phyloP scores from a whole-genome alignment of 352 stramenopile genomes.

The Phytopythium delawarense region DNA sequence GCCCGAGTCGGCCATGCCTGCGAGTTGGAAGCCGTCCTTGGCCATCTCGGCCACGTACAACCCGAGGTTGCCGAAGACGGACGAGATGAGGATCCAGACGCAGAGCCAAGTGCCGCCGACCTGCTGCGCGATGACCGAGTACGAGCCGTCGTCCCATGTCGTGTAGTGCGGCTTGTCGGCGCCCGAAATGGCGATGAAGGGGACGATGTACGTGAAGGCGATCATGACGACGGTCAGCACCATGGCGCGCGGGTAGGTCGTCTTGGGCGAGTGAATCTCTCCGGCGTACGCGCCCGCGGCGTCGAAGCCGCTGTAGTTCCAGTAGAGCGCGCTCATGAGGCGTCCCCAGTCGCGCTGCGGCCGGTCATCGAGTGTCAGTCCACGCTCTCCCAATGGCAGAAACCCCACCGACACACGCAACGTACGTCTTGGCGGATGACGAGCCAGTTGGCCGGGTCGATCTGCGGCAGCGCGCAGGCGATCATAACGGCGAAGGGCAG shows the following conservation, averaged over 20 bases:
- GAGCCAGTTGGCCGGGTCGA: conserved; percentile 59
- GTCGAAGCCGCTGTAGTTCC: conserved; percentile 96
- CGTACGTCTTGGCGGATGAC: conserved; percentile 41
- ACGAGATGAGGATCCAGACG: conserved; percentile 87
- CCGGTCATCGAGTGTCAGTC: background rate
- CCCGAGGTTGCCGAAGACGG: conserved; percentile 89
- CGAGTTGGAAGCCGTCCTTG: conserved; percentile 91
- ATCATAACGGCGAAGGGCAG: conserved; percentile 91
- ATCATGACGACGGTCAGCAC: conserved; percentile 80
- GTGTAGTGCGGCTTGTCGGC: conserved; percentile 74
- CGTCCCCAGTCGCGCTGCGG: conserved; percentile 63
- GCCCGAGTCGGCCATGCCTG: conserved; percentile 84
- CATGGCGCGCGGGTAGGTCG: conserved; percentile 88
- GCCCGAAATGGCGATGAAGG: conserved; percentile 86
- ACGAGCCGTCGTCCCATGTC: conserved; percentile 91
- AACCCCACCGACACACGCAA: background rate
- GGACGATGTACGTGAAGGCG: conserved; percentile 86
- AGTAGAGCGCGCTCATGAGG: conserved; percentile 94
- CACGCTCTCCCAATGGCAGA: background rate
- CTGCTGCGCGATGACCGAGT: conserved; percentile 83
- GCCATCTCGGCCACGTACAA: conserved; percentile 95
- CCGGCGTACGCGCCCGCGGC: conserved; percentile 88
- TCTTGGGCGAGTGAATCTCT: conserved; percentile 84
- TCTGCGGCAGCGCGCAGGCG: conserved; percentile 47
- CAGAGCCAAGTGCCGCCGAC: conserved; percentile 84